phyloP scores from a whole-genome alignment of 805 yeast species.

The Starmerella vitae region DNA sequence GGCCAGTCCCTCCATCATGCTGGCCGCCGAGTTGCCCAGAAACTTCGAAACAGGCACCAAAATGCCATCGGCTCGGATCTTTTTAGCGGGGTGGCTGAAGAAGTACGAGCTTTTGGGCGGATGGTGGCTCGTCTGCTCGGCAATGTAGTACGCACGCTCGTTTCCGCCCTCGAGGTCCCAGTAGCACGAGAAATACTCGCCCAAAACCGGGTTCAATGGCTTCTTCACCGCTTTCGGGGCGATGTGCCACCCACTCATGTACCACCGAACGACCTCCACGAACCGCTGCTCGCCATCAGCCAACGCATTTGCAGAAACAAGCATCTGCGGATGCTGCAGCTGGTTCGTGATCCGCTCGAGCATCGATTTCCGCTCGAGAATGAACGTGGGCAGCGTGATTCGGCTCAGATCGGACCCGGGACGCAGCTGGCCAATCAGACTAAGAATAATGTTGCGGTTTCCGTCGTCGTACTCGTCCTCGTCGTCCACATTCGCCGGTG shows the following conservation, averaged over 20 bases:
- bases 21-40: constrained; percentile 91
- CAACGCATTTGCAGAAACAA: constrained; percentile 52
- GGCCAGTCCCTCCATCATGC: constrained; percentile 88
- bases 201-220: constrained; percentile 88
- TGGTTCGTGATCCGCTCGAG: constrained; percentile 86
- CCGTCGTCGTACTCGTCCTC: constrained; percentile 86
- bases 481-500: constrained; percentile 32
- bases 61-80: constrained; percentile 78
- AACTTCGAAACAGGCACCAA: constrained; percentile 78
- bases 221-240: constrained; percentile 97
- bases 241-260: constrained; percentile 92
- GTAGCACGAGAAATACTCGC: constrained; percentile 79
- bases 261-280: constrained; percentile 68
- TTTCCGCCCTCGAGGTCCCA: constrained; percentile 69
- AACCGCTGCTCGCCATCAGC: constrained; percentile 56
- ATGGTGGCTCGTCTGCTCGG: constrained; percentile 95
- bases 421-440: constrained; percentile 79
- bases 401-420: constrained; percentile 85
- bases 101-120: constrained; percentile 97
- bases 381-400: constrained; percentile 90
- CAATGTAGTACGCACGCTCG: constrained; percentile 60
- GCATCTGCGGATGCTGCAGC: constrained; percentile 57
- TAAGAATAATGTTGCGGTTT: constrained; percentile 72
- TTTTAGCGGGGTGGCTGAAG: constrained; percentile 66
- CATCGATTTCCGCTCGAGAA: constrained; percentile 90